phyloP scores from a whole-genome alignment of 148 eudicot species.

The Arctostaphylos glauca region DNA sequence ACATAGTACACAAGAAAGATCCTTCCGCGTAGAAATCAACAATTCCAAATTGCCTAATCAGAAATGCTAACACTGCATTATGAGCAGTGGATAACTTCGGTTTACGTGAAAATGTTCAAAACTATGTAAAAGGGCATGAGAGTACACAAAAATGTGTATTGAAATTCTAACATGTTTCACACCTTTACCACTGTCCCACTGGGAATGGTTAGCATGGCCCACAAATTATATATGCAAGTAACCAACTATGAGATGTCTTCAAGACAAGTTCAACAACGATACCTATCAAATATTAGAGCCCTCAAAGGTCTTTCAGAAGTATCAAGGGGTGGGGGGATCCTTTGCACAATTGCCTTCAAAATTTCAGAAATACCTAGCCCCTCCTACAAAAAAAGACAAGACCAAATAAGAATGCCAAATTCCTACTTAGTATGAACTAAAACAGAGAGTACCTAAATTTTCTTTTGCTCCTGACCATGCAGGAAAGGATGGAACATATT shows the following conservation, averaged over 20 bases:
- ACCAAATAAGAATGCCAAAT: slow-evolving; percentile 11
- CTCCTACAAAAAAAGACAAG: slow-evolving; percentile 56
- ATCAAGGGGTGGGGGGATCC: slow-evolving; percentile 76
- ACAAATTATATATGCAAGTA: background rate
- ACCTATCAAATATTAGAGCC: slow-evolving; percentile 98
- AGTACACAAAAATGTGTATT: background rate
- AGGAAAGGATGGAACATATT: slow-evolving; percentile 1
- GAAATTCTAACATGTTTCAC: background rate
- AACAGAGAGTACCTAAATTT: background rate
- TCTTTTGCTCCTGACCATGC: background rate
- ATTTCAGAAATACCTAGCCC: slow-evolving; percentile 91
- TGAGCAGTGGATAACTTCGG: background rate
- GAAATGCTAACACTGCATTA: background rate
- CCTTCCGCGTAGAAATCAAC: background rate
- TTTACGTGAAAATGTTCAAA: background rate
- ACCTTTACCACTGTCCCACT: background rate
- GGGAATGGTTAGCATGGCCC: background rate
- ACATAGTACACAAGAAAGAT: background rate
- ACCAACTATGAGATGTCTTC: background rate
- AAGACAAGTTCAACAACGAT: slow-evolving; percentile 16
- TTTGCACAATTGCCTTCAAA: slow-evolving; percentile 77
- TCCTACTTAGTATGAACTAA: background rate
- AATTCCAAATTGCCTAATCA: background rate
- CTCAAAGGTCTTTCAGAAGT: slow-evolving; percentile 71
- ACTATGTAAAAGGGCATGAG: background rate